Evolutionary conservation across 2,329 filamentous ascomycete species (phyloP).

Genomic region (Penicillium occitanis): DNA sequence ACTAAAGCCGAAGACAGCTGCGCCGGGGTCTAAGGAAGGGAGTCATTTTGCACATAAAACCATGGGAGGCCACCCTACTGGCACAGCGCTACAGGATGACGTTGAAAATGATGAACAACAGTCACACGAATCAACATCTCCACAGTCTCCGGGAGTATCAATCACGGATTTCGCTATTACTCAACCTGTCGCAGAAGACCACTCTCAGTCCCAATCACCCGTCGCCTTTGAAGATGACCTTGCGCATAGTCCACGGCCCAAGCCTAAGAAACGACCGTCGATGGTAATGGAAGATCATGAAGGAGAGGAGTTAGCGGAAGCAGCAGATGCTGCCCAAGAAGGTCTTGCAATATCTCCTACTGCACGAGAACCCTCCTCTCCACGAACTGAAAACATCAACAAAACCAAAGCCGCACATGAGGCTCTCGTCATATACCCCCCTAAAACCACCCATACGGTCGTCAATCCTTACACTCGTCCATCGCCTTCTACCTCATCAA

Average conservation of each 20-base stretch:
- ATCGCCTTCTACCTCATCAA: conserved; percentile 20
- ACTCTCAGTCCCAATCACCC: background rate
- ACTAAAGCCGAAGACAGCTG: conserved; percentile 28
- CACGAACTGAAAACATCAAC: background rate
- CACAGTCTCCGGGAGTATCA: conserved; percentile 1
- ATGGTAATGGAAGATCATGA: conserved; percentile 45
- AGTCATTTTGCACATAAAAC: conserved; percentile 28
- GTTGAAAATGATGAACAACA: background rate
- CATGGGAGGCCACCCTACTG: conserved; percentile 33
- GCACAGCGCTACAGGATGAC: conserved; percentile 22
- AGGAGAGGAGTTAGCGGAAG: conserved; percentile 31
- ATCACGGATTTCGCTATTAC: background rate
- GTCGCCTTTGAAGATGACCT: background rate
- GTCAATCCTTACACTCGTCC: conserved; percentile 5
- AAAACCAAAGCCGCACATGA: background rate
- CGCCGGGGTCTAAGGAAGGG: conserved; percentile 29
- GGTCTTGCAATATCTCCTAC: background rate
- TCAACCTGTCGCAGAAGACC: background rate
- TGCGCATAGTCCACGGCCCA: conserved; percentile 27
- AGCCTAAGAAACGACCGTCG: conserved; percentile 39
- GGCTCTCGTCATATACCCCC: conserved; percentile 4
- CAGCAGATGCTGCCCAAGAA: conserved; percentile 12
- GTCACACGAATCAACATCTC: background rate
- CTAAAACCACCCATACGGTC: conserved; percentile 8
- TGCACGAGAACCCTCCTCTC: background rate